Conservation (phyloP, 2,329 filamentous ascomycete species). For the Dothiorella sarmentorum region DNA sequence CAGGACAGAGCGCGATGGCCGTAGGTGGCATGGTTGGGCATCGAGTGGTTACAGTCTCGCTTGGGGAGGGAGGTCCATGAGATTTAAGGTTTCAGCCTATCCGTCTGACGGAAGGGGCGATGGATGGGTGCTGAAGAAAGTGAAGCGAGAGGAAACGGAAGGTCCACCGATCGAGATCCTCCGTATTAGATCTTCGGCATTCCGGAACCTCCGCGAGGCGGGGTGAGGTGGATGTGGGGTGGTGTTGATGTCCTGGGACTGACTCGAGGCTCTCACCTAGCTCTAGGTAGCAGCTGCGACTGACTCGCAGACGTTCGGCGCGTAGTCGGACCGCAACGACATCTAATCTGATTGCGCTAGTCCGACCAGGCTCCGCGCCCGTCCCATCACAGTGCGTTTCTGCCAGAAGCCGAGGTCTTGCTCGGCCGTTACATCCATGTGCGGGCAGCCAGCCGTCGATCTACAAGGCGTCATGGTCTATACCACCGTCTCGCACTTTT, state of each 20-base stretch:
- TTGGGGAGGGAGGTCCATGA: neutral
- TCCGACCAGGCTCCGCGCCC: neutral
- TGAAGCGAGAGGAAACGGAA: neutral
- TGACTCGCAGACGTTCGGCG: neutral
- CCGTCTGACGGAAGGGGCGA: neutral
- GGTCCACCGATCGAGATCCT: too few relatives aligned
- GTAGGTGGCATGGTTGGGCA: neutral
- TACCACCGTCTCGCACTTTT: constrained; percentile 6
- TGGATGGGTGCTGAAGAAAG: neutral
- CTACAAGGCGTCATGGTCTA: constrained; percentile 10
- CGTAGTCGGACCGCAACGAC: neutral
- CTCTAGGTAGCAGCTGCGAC: neutral
- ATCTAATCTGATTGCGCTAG: constrained; percentile 11
- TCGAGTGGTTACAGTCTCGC: neutral
- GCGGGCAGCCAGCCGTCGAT: constrained; percentile 12
- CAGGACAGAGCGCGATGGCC: neutral
- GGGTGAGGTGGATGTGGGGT: neutral
- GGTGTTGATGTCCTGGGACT: constrained; percentile 6
- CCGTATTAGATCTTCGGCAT: too few relatives aligned
- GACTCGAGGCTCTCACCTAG: neutral
- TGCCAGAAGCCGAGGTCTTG: constrained; percentile 14
- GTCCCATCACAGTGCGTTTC: neutral
- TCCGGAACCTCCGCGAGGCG: neutral
- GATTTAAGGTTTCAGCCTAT: neutral
- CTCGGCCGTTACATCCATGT: constrained; percentile 16